Evolutionary conservation across 495 filamentous ascomycete genomes (phyloP).

Genomic region (Podospora fimiseda): DNA sequence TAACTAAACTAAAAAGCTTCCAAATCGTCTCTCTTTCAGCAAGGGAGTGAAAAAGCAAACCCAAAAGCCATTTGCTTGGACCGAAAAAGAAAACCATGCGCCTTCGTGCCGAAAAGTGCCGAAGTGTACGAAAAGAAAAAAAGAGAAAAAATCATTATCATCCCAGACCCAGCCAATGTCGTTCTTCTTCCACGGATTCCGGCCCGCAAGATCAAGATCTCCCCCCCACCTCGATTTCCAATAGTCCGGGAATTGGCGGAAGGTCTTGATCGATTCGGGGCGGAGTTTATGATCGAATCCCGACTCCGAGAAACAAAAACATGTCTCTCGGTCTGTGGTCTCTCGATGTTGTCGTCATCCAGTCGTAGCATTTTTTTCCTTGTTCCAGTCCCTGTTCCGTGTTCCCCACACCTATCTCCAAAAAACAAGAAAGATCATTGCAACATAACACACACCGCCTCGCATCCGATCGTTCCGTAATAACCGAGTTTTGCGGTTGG

Average conservation of each 20-base stretch:
- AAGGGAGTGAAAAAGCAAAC: neutral
- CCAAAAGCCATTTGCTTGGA: neutral
- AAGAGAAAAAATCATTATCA: neutral
- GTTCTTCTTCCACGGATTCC: neutral
- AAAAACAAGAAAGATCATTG: too few species aligned
- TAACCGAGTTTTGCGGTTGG: neutral
- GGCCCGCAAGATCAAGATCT: neutral
- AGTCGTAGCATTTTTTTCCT: neutral
- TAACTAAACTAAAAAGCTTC: constrained; percentile 3
- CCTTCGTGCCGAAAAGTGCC: neutral
- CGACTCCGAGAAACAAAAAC: too few species aligned
- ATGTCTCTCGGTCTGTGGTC: too few species aligned
- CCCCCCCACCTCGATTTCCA: neutral
- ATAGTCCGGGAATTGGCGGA: neutral
- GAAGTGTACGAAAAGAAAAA: neutral
- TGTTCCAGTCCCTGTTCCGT: neutral
- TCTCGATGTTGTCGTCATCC: neutral
- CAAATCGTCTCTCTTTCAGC: neutral
- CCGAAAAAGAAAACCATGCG: too few species aligned
- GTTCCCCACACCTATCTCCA: too few species aligned
- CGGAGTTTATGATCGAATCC: neutral
- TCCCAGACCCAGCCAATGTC: neutral
- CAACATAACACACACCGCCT: neutral
- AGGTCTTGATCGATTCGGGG: neutral
- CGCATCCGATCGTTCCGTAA: neutral